Base-by-base conservation (phyloP, 2,329 filamentous ascomycete genomes). In the Pseudogymnoascus sp. region DNA sequence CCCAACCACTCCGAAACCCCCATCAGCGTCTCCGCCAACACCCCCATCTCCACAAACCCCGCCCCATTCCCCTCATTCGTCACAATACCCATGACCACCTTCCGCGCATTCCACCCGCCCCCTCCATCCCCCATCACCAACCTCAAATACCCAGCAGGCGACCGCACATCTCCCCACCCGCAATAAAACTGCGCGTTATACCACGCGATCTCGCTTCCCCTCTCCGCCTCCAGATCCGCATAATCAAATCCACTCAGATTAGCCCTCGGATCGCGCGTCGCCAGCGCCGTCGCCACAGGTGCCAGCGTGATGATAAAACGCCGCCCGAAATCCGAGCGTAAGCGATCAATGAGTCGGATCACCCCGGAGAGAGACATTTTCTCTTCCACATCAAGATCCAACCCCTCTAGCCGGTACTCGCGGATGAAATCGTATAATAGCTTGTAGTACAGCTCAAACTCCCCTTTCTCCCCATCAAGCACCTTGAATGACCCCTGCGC, bases 121-220 rank as follows among this genome's bases (percentile, higher is more conserved):
- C 78, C 76, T 4, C 42, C 42, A 5, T 49, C 42, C 23, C 42
- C 42, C 42, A 49, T 28, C 30, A 84, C 73, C 61, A 84, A 80
- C 60, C 78, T 75, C 63, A 83, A 80, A 69, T 81, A 84, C 69
- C 77, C 79, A 22, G 72, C 69, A 2, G 78, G 78, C 12, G 73
- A 71, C 30, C 63, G 69, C 58, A 75, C 58, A 62, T 72, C 71
- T 16, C 72, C 72, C 87, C 91, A 97, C 1, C 91, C 91, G 71
- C 90, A 94, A 79, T 97, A 97, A 75, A 96, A 96, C 72, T 97
- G 92, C 5, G 88, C 82, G 72, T 96, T 96, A 74, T 96, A 96
- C 85, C 91, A 97, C 2, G 82, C 80, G 28, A 96, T 89, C 45
- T 87, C 81, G 14, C 74, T 75, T 0, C 87, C 87, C 5, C 84